Evolutionary conservation across 192 early-diverging fungal species (phyloP).

Genomic region (Coemansia sp.): DNA sequence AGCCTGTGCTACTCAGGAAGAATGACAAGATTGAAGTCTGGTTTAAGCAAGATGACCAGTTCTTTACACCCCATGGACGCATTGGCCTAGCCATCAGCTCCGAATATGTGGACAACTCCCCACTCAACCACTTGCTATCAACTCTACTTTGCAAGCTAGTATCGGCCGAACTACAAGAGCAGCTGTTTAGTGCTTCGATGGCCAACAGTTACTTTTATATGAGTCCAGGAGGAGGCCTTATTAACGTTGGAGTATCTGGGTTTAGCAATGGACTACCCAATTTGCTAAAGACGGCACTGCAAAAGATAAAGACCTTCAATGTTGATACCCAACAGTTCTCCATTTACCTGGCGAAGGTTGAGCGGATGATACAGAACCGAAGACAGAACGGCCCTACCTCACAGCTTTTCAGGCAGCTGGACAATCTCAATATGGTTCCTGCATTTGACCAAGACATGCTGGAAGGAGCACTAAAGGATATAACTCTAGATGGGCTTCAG

Average conservation of each 20-base stretch:
- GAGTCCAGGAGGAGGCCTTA: constrained; percentile 61
- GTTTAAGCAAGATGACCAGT: constrained; percentile 92
- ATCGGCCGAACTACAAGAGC: constrained; percentile 64
- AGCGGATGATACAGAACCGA: background rate
- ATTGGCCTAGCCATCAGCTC: constrained; percentile 62
- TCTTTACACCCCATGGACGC: constrained; percentile 81
- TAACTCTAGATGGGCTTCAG: constrained; percentile 69
- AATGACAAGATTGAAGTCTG: constrained; percentile 65
- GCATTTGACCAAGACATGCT: constrained; percentile 68
- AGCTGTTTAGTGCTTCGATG: constrained; percentile 76
- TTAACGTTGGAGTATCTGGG: constrained; percentile 68
- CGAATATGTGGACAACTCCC: background rate
- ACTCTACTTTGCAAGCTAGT: constrained; percentile 1
- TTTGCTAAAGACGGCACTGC: constrained; percentile 68
- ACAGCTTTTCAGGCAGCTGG: no score
- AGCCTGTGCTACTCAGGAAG: constrained; percentile 20
- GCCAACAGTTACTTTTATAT: constrained; percentile 74
- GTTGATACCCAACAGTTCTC: constrained; percentile 69
- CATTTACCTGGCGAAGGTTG: constrained; percentile 9
- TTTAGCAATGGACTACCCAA: constrained; percentile 82
- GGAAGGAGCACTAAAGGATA: constrained; percentile 67
- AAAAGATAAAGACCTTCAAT: constrained; percentile 63
- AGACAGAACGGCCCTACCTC: background rate
- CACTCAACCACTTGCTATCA: background rate
- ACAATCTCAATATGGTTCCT: background rate